These are phyloP conservation scores for Candida sanyiensis DNA, from an alignment of 805 yeast species.

Conservation along the genomic window DNA sequence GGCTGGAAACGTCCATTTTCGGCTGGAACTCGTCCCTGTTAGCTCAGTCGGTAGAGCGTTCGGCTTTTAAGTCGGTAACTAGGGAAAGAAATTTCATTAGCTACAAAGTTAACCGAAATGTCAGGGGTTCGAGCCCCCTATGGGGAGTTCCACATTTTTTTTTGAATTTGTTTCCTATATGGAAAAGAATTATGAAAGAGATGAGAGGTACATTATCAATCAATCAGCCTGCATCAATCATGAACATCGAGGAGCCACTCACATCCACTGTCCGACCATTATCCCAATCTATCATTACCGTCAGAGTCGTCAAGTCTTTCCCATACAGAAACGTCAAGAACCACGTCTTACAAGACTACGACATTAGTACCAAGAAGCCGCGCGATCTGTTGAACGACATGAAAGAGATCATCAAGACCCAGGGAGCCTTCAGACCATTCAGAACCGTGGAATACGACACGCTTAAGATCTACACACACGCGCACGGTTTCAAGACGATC, in stretches of 20 bases:
- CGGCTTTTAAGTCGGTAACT: conserved; percentile 46
- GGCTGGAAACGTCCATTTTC: too few species aligned
- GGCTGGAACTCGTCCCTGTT: conserved; percentile 41
- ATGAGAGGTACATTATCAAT: background rate
- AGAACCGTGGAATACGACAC: conserved; percentile 70
- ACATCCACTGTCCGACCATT: conserved; percentile 67
- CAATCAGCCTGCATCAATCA: background rate
- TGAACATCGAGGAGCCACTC: conserved; percentile 51
- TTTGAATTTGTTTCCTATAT: background rate
- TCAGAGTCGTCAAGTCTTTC: conserved; percentile 85
- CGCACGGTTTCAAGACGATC: conserved; percentile 92
- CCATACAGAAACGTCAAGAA: conserved; percentile 86
- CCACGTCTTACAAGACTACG: conserved; percentile 59
- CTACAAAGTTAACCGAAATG: conserved; percentile 41
- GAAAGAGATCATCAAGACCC: conserved; percentile 40
- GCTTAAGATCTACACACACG: conserved; percentile 84
- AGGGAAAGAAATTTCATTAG: conserved; percentile 26
- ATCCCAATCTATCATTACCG: conserved; percentile 66
- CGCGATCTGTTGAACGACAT: conserved; percentile 52
- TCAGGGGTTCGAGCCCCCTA: conserved; percentile 49
- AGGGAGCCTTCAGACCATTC: conserved; percentile 75
- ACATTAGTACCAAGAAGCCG: conserved; percentile 66
- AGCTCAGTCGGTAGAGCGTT: conserved; percentile 71
- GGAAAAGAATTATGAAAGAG: background rate
- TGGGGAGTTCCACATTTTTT: conserved; percentile 36